These are phyloP conservation scores for Cyclanthera cordifolia DNA, from an alignment of 306 rosid genomes.

Conservation along the genomic window DNA sequence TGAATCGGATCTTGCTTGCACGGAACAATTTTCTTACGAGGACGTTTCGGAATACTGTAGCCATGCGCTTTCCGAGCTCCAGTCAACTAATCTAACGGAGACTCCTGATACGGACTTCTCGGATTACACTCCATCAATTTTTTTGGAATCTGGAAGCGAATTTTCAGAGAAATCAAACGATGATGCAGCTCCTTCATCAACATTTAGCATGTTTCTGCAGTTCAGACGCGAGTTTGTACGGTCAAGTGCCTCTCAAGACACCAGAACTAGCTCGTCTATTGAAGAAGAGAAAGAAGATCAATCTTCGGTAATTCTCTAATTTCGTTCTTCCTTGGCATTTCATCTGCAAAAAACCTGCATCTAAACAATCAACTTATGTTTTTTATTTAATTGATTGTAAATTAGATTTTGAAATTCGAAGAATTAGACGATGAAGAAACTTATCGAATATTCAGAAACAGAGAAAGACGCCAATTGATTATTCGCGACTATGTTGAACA, in stretches of 20 bases:
- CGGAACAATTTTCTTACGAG: constrained; percentile 45
- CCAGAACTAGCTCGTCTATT: constrained; percentile 8
- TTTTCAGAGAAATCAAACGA: constrained; percentile 57
- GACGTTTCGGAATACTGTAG: constrained; percentile 40
- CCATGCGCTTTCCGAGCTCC: constrained; percentile 42
- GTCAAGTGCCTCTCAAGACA: constrained; percentile 19
- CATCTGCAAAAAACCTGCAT: not conserved
- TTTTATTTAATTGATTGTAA: not conserved
- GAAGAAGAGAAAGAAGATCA: constrained; percentile 30
- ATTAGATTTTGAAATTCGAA: constrained; percentile 42
- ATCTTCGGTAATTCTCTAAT: constrained; percentile 25
- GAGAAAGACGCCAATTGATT: constrained; percentile 46
- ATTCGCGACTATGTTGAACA: constrained; percentile 36
- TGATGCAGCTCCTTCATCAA: constrained; percentile 56
- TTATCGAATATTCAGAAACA: constrained; percentile 48
- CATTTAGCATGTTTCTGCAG: constrained; percentile 38
- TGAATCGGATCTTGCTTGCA: constrained; percentile 59
- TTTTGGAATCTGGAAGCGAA: constrained; percentile 67
- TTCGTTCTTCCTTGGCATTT: not conserved
- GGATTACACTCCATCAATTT: constrained; percentile 49
- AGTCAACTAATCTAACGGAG: constrained; percentile 37
- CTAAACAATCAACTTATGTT: not conserved
- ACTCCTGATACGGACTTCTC: constrained; percentile 40
- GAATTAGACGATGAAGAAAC: constrained; percentile 60
- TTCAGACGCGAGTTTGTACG: constrained; percentile 40